These are phyloP conservation scores for Cyclostephanos tholiformis DNA, from an alignment of 108 stramenopile genomes.

Conservation along the genomic window DNA sequence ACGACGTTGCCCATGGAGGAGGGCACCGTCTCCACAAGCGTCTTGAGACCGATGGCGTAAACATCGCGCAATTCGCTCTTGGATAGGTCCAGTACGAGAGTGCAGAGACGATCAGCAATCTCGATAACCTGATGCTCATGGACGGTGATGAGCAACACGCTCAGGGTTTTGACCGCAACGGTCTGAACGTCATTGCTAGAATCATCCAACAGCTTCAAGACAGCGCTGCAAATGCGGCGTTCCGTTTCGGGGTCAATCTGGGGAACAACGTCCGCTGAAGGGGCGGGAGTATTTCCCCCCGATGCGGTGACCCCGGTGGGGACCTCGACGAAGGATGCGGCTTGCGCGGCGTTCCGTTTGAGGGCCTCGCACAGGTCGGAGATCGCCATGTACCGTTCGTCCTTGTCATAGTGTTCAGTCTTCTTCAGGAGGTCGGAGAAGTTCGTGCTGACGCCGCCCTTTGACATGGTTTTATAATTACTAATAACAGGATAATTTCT, in stretches of 20 bases:
- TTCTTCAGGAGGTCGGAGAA: slow-evolving; percentile 77
- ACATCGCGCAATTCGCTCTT: slow-evolving; percentile 96
- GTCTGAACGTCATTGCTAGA: slow-evolving; percentile 96
- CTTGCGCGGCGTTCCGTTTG: slow-evolving; percentile 60
- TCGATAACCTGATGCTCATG: slow-evolving; percentile 89
- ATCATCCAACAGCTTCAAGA: slow-evolving; percentile 91
- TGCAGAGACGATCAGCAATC: slow-evolving; percentile 90
- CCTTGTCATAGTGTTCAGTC: slow-evolving; percentile 81
- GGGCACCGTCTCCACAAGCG: slow-evolving; percentile 92
- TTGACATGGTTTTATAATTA: slow-evolving; percentile 12
- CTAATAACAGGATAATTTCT: not conserved
- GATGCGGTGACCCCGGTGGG: slow-evolving; percentile 7
- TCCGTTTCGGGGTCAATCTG: slow-evolving; percentile 78
- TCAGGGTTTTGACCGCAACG: slow-evolving; percentile 96
- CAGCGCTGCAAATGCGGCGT: slow-evolving; percentile 89
- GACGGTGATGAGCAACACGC: slow-evolving; percentile 92
- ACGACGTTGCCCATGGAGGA: slow-evolving; percentile 82
- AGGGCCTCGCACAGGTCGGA: slow-evolving; percentile 94
- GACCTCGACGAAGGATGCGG: slow-evolving; percentile 16
- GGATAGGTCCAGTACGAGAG: slow-evolving; percentile 88
- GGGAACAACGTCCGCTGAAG: not conserved
- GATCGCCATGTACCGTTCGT: slow-evolving; percentile 99
- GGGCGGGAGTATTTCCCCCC: not conserved
- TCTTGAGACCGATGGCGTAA: slow-evolving; percentile 97
- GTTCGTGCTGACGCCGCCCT: slow-evolving; percentile 22